Base-by-base conservation (phyloP, 768 basidiomycete genomes). In the Gymnopilus dilepis region DNA sequence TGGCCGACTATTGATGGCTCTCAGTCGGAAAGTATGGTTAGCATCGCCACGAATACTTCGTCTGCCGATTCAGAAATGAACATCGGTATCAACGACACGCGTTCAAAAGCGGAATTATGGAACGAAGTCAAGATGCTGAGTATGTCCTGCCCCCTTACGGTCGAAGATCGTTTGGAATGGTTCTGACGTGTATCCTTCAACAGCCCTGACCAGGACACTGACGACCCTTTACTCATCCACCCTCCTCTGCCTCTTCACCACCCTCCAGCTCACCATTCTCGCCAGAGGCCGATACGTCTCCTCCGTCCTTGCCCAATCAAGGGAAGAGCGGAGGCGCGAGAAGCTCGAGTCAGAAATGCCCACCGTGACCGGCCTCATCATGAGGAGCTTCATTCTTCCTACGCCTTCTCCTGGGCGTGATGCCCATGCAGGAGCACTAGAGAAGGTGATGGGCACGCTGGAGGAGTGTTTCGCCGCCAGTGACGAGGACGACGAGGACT, bases 81-180 rank as follows among this genome's bases (percentile, higher is more conserved):
- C 24, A 40, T 12, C n/a, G 37, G 47, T n/a, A 15, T 62, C 70
- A 13, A 68, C 69, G 75, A 77, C 24, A 79, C 74, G 34, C 76
- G 84, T 62, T 87, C 84, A n/a, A 95, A 90, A 71, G 85, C 83
- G 1, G 90, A 96, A 68, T 78, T 99, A 6, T 99, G 97, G 97
- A 88, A 88, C 59, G 94, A 97, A 74, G 84, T 97, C 37, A 98
- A 97, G 73, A 84, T 95, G 37, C 86, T 96, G 31, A 88, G 93
- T 90, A 69, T 48, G 84, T 78, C 12, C 43, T 50, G 15, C 55
- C 58, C 57, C 17, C 38, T 19, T 33, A 31, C 21, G 38, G 45
- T 9, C 30, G 37, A 15, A 52, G 21, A 37, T 13, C 31, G n/a
- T n/a, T n/a, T n/a, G 30, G 5, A 33, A 12, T 37, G 34, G 34